These are phyloP conservation scores for Colletotrichum sp. DNA, from an alignment of 2,329 filamentous ascomycete genomes.

Conservation along the genomic window DNA sequence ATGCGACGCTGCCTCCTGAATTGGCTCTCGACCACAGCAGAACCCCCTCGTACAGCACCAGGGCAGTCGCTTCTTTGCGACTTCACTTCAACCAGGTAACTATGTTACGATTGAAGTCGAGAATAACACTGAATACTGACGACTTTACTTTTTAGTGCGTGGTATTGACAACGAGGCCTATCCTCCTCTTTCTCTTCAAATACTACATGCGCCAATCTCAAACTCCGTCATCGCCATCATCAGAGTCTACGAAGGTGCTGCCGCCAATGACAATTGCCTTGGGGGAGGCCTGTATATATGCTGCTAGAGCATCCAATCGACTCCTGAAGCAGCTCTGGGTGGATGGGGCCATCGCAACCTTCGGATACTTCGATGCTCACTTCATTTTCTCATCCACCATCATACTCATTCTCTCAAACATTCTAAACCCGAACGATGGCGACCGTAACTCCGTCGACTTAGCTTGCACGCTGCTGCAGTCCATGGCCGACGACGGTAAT, in stretches of 20 bases:
- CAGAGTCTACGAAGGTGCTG: constrained; percentile 22
- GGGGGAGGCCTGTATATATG: constrained; percentile 33
- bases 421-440: constrained; percentile 30
- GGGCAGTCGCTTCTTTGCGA: constrained; percentile 35
- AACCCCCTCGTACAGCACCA: background rate
- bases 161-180: constrained; percentile 33
- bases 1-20: background rate
- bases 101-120: background rate
- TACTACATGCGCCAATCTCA: constrained; percentile 23
- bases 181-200: constrained; percentile 33
- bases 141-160: constrained; percentile 29
- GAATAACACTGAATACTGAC: background rate
- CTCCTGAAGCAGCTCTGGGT: constrained; percentile 29
- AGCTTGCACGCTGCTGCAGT: constrained; percentile 30
- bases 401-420: constrained; percentile 36
- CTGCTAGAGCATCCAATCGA: constrained; percentile 28
- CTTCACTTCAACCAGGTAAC: constrained; percentile 30
- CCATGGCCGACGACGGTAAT: constrained; percentile 33
- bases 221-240: background rate
- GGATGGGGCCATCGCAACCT: constrained; percentile 30
- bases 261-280: constrained; percentile 34
- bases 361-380: constrained; percentile 35
- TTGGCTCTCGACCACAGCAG: background rate
- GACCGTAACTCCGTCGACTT: constrained; percentile 33
- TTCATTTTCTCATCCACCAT: constrained; percentile 34